A percentile compares a stretch with the other conserved stretches of the same genome.
phyloP scores from a whole-genome alignment of 2,329 filamentous ascomycete species.

The Fusarium citri region DNA sequence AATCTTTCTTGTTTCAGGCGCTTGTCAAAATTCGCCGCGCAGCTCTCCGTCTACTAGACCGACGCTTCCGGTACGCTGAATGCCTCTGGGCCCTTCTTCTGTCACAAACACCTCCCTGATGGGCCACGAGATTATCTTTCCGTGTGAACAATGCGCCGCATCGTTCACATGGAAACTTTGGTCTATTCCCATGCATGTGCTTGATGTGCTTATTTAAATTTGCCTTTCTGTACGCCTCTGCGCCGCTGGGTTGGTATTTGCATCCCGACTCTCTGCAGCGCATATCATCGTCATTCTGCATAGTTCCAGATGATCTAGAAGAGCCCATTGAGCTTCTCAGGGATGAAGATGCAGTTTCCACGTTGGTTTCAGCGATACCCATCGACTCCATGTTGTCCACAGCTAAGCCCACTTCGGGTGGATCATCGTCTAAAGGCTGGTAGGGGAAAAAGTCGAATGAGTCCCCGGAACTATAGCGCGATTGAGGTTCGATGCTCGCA shows the following conservation, averaged over 20 bases:
- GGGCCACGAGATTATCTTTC: background rate
- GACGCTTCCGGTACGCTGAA: background rate
- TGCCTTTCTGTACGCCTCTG: rapidly evolving
- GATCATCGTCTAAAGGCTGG: rapidly evolving
- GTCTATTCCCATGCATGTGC: background rate
- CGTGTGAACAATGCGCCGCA: background rate
- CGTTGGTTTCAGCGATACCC: background rate
- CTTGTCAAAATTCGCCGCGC: background rate
- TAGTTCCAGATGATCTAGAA: rapidly evolving
- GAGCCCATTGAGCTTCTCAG: background rate
- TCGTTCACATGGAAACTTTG: background rate
- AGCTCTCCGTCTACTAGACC: background rate
- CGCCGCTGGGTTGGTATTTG: rapidly evolving
- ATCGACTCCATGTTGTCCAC: background rate
- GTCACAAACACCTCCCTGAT: background rate
- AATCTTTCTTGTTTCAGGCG: background rate
- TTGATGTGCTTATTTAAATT: background rate
- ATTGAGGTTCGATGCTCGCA: too few relatives aligned
- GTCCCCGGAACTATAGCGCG: rapidly evolving
- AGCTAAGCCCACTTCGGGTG: rapidly evolving
- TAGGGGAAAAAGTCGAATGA: rapidly evolving
- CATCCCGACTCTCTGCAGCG: background rate
- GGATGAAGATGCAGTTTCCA: rapidly evolving
- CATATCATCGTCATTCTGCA: rapidly evolving
- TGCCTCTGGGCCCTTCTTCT: rapidly evolving